Percentiles rank a stretch among this genome's conserved stretches.
Evolutionary conservation across 1,284 basidiomycete species (phyloP).

Genomic region (Ustilago cynodontis): DNA sequence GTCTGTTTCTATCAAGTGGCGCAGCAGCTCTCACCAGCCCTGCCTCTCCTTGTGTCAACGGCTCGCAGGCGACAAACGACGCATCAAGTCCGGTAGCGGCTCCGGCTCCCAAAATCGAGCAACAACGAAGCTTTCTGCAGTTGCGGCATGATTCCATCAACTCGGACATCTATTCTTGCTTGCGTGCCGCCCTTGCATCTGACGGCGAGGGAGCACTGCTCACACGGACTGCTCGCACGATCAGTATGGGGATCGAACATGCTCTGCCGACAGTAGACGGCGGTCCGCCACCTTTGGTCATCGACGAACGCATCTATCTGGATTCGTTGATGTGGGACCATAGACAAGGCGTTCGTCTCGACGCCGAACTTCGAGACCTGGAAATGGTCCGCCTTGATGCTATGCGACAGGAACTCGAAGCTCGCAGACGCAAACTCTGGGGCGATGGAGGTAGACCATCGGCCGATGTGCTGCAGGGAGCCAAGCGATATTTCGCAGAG

Average conservation of each 20-base stretch:
- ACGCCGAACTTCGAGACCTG: conserved; percentile 33
- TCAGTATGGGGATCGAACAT: conserved; percentile 45
- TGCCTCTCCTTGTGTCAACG: conserved; percentile 11
- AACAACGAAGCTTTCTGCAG: conserved; percentile 25
- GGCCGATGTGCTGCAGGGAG: conserved; percentile 26
- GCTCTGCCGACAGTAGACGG: conserved; percentile 9
- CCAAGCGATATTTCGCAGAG: conserved; percentile 42
- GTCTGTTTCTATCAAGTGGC: conserved; percentile 30
- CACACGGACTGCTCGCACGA: conserved; percentile 28
- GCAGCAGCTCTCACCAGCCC: conserved; percentile 29
- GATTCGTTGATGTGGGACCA: conserved; percentile 54
- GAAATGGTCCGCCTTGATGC: conserved; percentile 29
- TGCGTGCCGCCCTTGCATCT: conserved; percentile 36
- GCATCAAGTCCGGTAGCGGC: not conserved
- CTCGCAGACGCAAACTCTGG: conserved; percentile 30
- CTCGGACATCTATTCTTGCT: conserved; percentile 40
- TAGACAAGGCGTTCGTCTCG: conserved; percentile 38
- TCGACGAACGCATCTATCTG: conserved; percentile 44
- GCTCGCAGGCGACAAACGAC: conserved; percentile 2
- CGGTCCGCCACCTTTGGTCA: conserved; percentile 22
- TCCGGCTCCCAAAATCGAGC: conserved; percentile 19
- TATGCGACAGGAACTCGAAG: conserved; percentile 30
- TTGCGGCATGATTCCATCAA: conserved; percentile 50
- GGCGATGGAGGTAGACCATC: conserved; percentile 24
- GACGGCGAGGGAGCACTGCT: conserved; percentile 51